Evolutionary conservation across 805 yeast species (phyloP), one percentile per base, ranked within the genome.

Genomic region (Candida broadrunensis): DNA sequence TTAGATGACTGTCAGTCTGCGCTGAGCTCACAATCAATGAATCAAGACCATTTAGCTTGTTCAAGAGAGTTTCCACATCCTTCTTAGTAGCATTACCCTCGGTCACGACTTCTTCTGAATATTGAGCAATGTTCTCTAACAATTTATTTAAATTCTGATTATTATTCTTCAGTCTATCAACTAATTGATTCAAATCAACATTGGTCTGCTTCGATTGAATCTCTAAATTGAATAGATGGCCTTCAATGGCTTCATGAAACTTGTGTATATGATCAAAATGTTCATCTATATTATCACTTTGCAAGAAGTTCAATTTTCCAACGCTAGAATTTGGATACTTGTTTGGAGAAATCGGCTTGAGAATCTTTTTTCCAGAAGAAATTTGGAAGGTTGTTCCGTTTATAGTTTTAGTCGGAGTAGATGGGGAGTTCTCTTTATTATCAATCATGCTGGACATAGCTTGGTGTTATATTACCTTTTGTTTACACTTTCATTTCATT

Each of bases 121-220:
- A 62, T n/a, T 52, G 47, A 9, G 67, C 61, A 21, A 69, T 56
- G 34, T 60, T 60, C 18, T 58, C 54, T 12, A 69, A 55, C 31
- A 68, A 52, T 43, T 56, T 59, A 41, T 59, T 65, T 54, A 68
- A 60, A 42, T 63, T 47, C 40, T 58, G 61, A 45, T 69, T 67
- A 45, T 69, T 68, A 46, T 63, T 67, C 49, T 63, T 67, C 63
- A 63, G 68, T 23, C 73, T 49, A 31, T 65, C 71, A 18, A 54
- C 55, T 35, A 69, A 54, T 43, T 67, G 69, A 4, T 51, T 63
- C 40, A 68, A 46, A 44, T 67, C 74, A 1, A 57, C 50, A 24
- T 54, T 55, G 5, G 67, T 61, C 43, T 68, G 74, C 29, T 58
- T 59, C 3, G 69, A 56, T 34, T 57, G 62, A 1, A 52, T 47